phyloP scores from a whole-genome alignment of 208 protist genomes.

The Leishmania tarentolae region DNA sequence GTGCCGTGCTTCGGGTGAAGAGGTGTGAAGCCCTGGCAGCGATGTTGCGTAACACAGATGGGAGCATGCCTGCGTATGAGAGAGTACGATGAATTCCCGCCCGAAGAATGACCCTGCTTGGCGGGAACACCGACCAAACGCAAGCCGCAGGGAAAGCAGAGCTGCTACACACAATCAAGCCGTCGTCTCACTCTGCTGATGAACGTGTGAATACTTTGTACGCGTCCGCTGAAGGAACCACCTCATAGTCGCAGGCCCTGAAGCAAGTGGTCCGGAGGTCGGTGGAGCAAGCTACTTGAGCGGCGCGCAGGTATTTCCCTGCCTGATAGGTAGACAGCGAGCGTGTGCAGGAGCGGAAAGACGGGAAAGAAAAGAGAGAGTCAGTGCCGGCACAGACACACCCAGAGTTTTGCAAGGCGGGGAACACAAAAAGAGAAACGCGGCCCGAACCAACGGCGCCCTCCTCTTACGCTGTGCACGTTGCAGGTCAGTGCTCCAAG shows the following conservation, averaged over 20 bases:
- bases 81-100: neutral
- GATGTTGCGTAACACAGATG: conserved; percentile 13
- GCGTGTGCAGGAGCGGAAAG: neutral
- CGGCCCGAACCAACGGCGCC: neutral
- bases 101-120: neutral
- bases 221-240: neutral
- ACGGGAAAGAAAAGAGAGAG: neutral
- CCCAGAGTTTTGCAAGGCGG: neutral
- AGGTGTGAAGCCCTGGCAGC: conserved; percentile 15
- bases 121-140: too few species aligned
- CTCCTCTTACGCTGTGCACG: neutral
- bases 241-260: neutral
- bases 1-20: conserved; percentile 3
- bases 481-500: neutral
- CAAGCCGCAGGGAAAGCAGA: neutral
- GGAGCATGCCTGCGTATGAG: neutral
- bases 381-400: neutral
- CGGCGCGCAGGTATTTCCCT: neutral
- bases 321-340: neutral
- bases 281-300: neutral
- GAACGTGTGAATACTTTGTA: too few species aligned
- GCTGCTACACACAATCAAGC: neutral
- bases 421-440: neutral
- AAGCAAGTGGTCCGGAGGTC: neutral
- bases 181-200: neutral